Evolutionary conservation across 2,329 filamentous ascomycete genomes (phyloP).

Genomic region (Magnaporthiopsis incrustans): DNA sequence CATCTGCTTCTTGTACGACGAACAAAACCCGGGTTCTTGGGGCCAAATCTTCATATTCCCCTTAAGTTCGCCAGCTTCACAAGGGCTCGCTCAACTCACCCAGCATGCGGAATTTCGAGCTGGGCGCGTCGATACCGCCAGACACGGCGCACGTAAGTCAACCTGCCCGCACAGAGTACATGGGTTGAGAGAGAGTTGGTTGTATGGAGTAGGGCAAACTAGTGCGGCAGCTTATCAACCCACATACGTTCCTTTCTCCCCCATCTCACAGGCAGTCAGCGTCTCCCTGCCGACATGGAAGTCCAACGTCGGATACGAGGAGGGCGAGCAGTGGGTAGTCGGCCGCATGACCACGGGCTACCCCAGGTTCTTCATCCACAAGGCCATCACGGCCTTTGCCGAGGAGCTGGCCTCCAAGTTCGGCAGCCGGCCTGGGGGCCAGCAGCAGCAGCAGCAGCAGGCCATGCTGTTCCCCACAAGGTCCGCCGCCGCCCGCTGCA

Average conservation of each 20-base stretch:
- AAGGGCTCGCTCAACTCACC: too few relatives aligned
- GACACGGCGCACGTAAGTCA: constrained; percentile 68
- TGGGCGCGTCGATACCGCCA: constrained; percentile 67
- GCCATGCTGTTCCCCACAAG: constrained; percentile 79
- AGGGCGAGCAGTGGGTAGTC: constrained; percentile 82
- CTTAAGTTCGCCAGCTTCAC: too few relatives aligned
- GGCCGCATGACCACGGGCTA: constrained; percentile 84
- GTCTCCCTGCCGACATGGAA: constrained; percentile 88
- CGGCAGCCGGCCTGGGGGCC: constrained; percentile 38
- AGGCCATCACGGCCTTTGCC: constrained; percentile 59
- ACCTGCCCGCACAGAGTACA: not conserved
- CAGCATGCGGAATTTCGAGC: constrained; percentile 16
- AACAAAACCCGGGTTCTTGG: too few relatives aligned
- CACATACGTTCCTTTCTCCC: too few relatives aligned
- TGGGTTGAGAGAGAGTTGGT: too few relatives aligned
- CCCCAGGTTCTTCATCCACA: constrained; percentile 87
- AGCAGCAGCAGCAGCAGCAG: constrained; percentile 40
- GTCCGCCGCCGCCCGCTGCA: constrained; percentile 62
- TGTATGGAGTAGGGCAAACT: not conserved
- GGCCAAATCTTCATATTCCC: too few relatives aligned
- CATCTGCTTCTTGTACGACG: too few relatives aligned
- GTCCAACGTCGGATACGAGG: constrained; percentile 87
- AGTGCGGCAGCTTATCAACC: not conserved
- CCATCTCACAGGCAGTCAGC: constrained; percentile 68
- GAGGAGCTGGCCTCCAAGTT: constrained; percentile 56